These are phyloP conservation scores for Catharanthus roseus DNA, from an alignment of 257 asterid species.

Conservation along the genomic window DNA sequence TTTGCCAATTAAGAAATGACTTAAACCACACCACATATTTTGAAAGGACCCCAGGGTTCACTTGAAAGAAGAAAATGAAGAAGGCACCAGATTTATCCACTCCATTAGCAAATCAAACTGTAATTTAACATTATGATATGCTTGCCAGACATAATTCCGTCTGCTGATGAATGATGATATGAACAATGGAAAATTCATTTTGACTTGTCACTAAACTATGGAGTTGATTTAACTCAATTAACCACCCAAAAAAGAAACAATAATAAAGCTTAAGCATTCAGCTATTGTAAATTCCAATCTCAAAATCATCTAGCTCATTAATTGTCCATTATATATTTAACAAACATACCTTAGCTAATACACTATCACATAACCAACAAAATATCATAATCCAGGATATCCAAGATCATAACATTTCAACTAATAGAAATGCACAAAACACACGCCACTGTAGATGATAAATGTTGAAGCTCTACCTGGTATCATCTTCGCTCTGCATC, in stretches of 20 bases:
- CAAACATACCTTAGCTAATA: background rate
- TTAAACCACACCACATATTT: background rate
- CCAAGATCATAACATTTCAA: background rate
- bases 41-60: background rate
- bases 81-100: background rate
- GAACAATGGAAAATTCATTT: background rate
- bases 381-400: background rate
- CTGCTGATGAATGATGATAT: background rate
- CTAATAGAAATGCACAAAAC: background rate
- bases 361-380: background rate
- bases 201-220: background rate
- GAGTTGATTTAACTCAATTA: background rate
- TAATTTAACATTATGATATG: background rate
- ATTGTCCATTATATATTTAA: background rate
- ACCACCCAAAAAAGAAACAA: background rate
- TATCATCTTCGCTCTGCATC: conserved; percentile 49
- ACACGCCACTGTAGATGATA: background rate
- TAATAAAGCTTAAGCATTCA: background rate
- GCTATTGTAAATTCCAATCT: background rate
- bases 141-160: background rate
- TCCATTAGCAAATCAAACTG: background rate
- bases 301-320: background rate
- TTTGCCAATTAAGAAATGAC: background rate
- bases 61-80: background rate
- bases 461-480: conserved; percentile 42